Conservation (phyloP, 768 basidiomycete species). For the Leucocoprinus leucothites region DNA sequence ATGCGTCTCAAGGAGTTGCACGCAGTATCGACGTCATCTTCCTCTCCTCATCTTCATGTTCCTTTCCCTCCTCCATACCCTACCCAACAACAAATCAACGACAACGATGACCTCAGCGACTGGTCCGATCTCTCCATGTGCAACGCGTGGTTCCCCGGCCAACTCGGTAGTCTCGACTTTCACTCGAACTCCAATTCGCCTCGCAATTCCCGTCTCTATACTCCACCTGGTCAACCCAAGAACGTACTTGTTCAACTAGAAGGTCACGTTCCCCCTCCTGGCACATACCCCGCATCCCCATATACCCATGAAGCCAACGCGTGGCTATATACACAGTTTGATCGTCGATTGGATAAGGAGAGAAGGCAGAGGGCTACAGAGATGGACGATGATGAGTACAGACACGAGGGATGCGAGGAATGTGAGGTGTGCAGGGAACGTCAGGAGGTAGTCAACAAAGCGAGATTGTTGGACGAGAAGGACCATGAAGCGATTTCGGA, state of each 20-base stretch:
- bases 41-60: background rate
- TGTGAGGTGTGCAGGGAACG: constrained; percentile 16
- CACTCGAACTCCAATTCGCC: background rate
- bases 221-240: background rate
- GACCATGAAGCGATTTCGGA: constrained; percentile 2
- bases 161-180: constrained; percentile 17
- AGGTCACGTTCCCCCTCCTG: background rate
- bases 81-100: background rate
- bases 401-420: constrained; percentile 1
- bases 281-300: constrained; percentile 5
- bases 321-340: constrained; percentile 40
- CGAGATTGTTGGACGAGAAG: constrained; percentile 7
- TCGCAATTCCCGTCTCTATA: background rate
- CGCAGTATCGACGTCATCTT: background rate
- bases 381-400: constrained; percentile 7
- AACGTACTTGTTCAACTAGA: background rate
- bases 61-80: background rate
- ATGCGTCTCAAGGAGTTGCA: constrained; percentile 14
- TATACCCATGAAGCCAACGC: constrained; percentile 13
- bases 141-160: constrained; percentile 41
- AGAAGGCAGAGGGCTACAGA: background rate
- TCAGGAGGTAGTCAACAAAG: constrained; percentile 16
- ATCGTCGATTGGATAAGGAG: constrained; percentile 24
- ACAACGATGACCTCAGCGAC: constrained; percentile 1
- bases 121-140: constrained; percentile 23